Evolutionary conservation across 176 grass and related monocot species (phyloP), one percentile per base, ranked within the genome.

Genomic region (bread wheat (Triticum aestivum)): DNA sequence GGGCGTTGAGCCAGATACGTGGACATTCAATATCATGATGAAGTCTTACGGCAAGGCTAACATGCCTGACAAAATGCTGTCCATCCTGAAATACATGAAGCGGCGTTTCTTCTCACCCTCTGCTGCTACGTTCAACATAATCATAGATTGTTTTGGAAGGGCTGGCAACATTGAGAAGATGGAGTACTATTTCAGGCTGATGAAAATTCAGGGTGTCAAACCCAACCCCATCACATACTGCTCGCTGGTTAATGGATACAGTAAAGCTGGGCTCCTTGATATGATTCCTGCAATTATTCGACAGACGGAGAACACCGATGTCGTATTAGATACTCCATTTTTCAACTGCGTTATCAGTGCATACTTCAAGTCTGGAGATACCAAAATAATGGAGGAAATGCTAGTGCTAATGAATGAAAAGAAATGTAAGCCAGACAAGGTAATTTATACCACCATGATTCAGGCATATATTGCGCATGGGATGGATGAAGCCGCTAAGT

Each of bases 371-470:
- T 87, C 75, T 84, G 88, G 93, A 61, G 90, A 95, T 72, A 74
- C 89, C 79, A 91, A 88, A 83, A 92, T 95, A 79, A 98, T 95
- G 96, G 93, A 95, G 88, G 96, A 95, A 58, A 94, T 95, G 86
- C 85, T 92, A 13, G 59, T 63, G 66, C 86, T 95, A 79, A 94
- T 95, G 93, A 95, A 95, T 86, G 89, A 98, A n/a, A 95, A 98
- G 82, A 84, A 84, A 61, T 95, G 86, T 67, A 91, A 87, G 27
- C 96, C 93, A 73, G 96, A 93, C 86, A 86, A 42, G 42, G 86
- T 92, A 69, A 94, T 94, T 71, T 98, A 82, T 58, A 79, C 70
- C 45, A 92, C 91, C 38, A 94, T 95, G 96, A 82, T 94, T 88
- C 91, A 77, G 37, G 79, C 86, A 74, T 95, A 95, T 79, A 88